These are phyloP conservation scores for Cutaneotrichosporon sp. DNA, from an alignment of 1,284 basidiomycete genomes.

Conservation along the genomic window DNA sequence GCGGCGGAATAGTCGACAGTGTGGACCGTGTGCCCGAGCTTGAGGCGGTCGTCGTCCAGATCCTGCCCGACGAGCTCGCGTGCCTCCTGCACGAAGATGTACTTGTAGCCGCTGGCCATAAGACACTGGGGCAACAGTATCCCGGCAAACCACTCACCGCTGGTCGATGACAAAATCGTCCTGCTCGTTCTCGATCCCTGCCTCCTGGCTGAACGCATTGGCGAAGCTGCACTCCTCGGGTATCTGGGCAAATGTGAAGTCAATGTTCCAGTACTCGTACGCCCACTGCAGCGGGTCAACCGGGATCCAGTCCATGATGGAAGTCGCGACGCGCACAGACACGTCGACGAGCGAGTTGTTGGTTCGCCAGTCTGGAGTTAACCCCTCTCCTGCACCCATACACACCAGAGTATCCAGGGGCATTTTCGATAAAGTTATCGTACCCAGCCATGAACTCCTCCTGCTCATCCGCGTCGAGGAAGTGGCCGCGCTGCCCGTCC, in stretches of 20 bases:
- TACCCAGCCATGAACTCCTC: conserved; percentile 11
- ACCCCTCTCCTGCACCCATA: neutral
- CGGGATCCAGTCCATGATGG: conserved; percentile 27
- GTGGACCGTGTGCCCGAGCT: conserved; percentile 56
- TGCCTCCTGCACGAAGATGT: conserved; percentile 56
- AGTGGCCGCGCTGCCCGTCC: conserved; percentile 8
- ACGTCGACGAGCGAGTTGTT: conserved; percentile 24
- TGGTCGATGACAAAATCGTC: conserved; percentile 25
- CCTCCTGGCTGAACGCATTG: conserved; percentile 25
- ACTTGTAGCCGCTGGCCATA: conserved; percentile 54
- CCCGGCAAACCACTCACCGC: conserved; percentile 7
- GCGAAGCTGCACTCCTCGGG: conserved; percentile 20
- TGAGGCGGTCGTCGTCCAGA: conserved; percentile 51
- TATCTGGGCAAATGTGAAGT: conserved; percentile 21
- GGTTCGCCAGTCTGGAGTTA: conserved; percentile 13
- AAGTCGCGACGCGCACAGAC: conserved; percentile 20
- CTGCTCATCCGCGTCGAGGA: conserved; percentile 9
- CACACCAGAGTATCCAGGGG: conserved; percentile 19
- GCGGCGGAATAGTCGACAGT: conserved; percentile 52
- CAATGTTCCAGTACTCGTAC: conserved; percentile 29
- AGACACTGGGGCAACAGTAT: neutral
- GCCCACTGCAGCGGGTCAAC: conserved; percentile 15
- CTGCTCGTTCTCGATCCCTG: conserved; percentile 13
- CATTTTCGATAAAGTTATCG: conserved; percentile 16
- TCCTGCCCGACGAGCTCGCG: conserved; percentile 61